Percentiles rank a stretch among this genome's conserved stretches.
These are phyloP conservation scores for Tremella mesenterica DNA, from an alignment of 768 basidiomycete genomes.

Conservation along the genomic window DNA sequence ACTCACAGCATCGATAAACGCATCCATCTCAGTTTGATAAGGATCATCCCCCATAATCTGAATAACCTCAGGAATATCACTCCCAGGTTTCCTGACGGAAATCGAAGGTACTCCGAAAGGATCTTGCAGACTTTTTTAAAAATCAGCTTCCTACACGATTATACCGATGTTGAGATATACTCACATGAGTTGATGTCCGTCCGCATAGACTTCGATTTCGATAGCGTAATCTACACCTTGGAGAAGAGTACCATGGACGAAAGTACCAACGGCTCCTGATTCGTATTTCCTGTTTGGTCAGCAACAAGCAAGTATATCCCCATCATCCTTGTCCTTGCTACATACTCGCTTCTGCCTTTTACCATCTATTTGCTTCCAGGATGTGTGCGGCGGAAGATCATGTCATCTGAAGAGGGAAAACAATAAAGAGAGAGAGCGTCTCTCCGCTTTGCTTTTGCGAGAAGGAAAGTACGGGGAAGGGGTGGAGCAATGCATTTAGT, in stretches of 20 bases:
- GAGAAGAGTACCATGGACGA: conserved; percentile 76
- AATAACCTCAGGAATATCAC: conserved; percentile 35
- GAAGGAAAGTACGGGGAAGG: too few relatives aligned
- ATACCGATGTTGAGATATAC: not conserved
- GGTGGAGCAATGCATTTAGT: too few relatives aligned
- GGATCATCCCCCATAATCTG: conserved; percentile 35
- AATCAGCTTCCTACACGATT: not conserved
- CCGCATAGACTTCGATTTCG: conserved; percentile 85
- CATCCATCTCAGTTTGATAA: conserved; percentile 75
- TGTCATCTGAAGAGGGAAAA: too few relatives aligned
- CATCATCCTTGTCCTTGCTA: too few relatives aligned
- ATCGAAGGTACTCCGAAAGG: conserved; percentile 89
- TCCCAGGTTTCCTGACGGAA: conserved; percentile 55
- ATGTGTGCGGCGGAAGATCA: too few relatives aligned
- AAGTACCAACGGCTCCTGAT: conserved; percentile 81
- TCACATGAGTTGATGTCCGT: conserved; percentile 50
- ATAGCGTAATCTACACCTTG: conserved; percentile 89
- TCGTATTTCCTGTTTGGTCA: conserved; percentile 61
- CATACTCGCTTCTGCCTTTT: too few relatives aligned
- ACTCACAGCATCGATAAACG: conserved; percentile 59
- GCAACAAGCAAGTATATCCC: too few relatives aligned
- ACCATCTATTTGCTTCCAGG: too few relatives aligned
- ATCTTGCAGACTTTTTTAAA: conserved; percentile 48
- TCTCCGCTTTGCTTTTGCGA: too few relatives aligned
- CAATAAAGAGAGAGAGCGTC: too few relatives aligned